phyloP scores from a whole-genome alignment of 2,329 filamentous ascomycete genomes.

The Achaetomium macrosporum region DNA sequence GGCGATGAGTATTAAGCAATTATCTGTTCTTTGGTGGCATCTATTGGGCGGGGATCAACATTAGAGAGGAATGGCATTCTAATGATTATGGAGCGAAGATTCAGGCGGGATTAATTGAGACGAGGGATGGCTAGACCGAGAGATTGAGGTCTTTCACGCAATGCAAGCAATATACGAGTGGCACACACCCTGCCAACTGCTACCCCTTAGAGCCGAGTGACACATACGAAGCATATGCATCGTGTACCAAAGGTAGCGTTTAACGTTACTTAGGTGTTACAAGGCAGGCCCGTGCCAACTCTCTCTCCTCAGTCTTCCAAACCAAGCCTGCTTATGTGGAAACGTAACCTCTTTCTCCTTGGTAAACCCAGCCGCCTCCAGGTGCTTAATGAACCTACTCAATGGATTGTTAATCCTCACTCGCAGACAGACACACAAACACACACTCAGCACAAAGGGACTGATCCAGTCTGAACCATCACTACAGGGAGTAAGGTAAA shows the following conservation, averaged over 20 bases:
- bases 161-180: too few relatives aligned
- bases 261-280: conserved; percentile 27
- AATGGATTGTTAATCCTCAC: conserved; percentile 6
- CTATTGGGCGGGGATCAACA: neutral
- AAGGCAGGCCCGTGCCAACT: conserved; percentile 67
- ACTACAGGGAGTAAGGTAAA: too few relatives aligned
- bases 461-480: too few relatives aligned
- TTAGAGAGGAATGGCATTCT: too few relatives aligned
- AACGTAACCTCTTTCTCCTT: conserved; percentile 83
- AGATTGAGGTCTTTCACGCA: too few relatives aligned
- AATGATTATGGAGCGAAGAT: too few relatives aligned
- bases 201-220: neutral
- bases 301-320: conserved; percentile 74
- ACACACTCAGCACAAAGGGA: too few relatives aligned
- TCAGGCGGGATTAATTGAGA: too few relatives aligned
- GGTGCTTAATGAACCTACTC: conserved; percentile 62
- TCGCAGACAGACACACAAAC: neutral
- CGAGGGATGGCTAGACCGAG: too few relatives aligned
- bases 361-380: conserved; percentile 70
- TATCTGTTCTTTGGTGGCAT: neutral
- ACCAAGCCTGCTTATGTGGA: conserved; percentile 86
- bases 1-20: neutral
- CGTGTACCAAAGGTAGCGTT: neutral
- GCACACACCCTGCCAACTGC: too few relatives aligned
- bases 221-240: neutral